Evolutionary conservation across 2,329 filamentous ascomycete species (phyloP), one percentile per base, ranked within the genome.

Genomic region (Chrysosporium keratinophilum): DNA sequence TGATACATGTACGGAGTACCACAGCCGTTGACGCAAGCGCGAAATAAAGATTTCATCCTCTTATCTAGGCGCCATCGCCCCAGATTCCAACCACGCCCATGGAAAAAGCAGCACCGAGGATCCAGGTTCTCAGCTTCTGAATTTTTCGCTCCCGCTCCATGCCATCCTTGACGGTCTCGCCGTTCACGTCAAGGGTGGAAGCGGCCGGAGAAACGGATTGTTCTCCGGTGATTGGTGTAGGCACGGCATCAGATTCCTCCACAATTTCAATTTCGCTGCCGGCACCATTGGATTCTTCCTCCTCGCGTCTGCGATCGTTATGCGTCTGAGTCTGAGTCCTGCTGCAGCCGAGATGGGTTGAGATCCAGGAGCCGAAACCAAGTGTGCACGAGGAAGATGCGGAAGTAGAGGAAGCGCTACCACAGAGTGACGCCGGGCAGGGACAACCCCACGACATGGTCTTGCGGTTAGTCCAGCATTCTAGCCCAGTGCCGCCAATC

Each of bases 401-500:
- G 1, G 41, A 46, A 17, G 43, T 31, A 3, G 19, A n/a, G 40
- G 11, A 39, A 12, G 44, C 35, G 12, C 39, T 10, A 33, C 46
- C 19, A 33, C 51, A 54, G 23, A 54, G 31, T 39, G 55, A 56
- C 9, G 31, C 17, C 9, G 34, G 7, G 41, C 28, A 39, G 19
- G 34, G 42, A 31, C 31, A 37, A 14, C n/a, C 42, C 35, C 51
- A 48, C 7, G 55, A 54, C 12, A 57, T 42, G 11, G 51, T 75
- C 20, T 85, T 72, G 9, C 85, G 79, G 69, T 88, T 84, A 69
- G 85, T 87, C 75, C 81, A 87, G 44, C 80, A 78, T 67, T 88
- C 84, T 74, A 87, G 79, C 57, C 75, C 75, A 56, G 69, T 67
- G 37, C 69, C 59, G 62, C 69, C 65, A 28, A 72, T 57, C 12